Percentiles rank a stretch among this genome's conserved stretches.
phyloP scores from a whole-genome alignment of 1,284 basidiomycete species.

The Anthracocystis setariae region DNA sequence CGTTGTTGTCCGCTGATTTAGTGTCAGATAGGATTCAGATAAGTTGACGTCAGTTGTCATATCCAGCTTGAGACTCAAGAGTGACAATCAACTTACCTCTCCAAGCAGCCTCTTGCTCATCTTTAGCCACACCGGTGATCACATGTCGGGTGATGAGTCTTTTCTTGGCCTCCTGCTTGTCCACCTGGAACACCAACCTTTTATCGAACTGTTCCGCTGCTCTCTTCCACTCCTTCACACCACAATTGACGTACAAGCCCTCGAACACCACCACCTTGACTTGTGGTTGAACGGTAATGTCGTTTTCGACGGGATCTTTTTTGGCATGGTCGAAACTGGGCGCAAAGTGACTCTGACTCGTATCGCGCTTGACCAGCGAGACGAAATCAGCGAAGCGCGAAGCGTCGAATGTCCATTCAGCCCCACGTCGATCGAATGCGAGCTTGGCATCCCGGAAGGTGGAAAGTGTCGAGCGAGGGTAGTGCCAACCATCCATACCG shows the following conservation, averaged over 20 bases:
- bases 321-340: slow-evolving; percentile 77
- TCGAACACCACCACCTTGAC: slow-evolving; percentile 84
- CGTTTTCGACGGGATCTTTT: slow-evolving; percentile 70
- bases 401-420: slow-evolving; percentile 65
- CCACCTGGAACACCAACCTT: slow-evolving; percentile 79
- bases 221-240: slow-evolving; percentile 77
- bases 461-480: slow-evolving; percentile 72
- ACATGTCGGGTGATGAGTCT: slow-evolving; percentile 81
- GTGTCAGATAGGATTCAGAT: no score
- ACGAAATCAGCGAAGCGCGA: slow-evolving; percentile 58
- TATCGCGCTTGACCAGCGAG: slow-evolving; percentile 12
- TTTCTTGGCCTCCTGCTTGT: slow-evolving; percentile 73
- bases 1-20: slow-evolving; percentile 64
- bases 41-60: no score
- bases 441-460: slow-evolving; percentile 73
- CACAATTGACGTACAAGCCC: slow-evolving; percentile 82
- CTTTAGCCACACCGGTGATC: slow-evolving; percentile 76
- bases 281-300: slow-evolving; percentile 72
- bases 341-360: slow-evolving; percentile 48
- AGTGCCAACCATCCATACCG: slow-evolving; percentile 86
- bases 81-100: slow-evolving; percentile 72
- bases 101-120: slow-evolving; percentile 76
- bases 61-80: not conserved
- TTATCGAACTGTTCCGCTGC: slow-evolving; percentile 79
- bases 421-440: slow-evolving; percentile 61